These are phyloP conservation scores for Chytridium lagenaria DNA, from an alignment of 371 early-diverging fungal genomes.

Conservation along the genomic window DNA sequence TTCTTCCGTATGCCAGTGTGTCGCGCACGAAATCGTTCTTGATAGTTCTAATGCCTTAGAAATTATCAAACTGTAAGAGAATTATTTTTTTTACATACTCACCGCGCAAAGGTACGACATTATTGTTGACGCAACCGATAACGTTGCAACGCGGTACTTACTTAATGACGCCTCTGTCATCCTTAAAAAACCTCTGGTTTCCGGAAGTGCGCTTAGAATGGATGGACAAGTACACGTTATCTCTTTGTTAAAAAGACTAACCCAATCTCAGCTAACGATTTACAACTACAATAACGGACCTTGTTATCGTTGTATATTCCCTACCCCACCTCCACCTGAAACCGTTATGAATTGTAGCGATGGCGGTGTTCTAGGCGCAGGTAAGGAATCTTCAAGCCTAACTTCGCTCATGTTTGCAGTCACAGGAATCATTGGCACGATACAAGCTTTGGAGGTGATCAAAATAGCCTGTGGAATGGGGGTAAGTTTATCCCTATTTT, in stretches of 20 bases:
- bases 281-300: conserved; percentile 88
- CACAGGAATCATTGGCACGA: conserved; percentile 93
- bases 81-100: background rate
- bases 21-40: conserved; percentile 49
- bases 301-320: conserved; percentile 98
- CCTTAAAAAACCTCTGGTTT: conserved; percentile 84
- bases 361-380: conserved; percentile 97
- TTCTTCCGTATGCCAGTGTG: conserved; percentile 31
- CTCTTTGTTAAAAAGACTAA: background rate
- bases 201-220: conserved; percentile 92
- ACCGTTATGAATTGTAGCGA: conserved; percentile 91
- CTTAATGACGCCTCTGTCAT: conserved; percentile 94
- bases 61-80: conserved; percentile 43
- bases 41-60: conserved; percentile 58
- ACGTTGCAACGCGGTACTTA: conserved; percentile 95
- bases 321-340: conserved; percentile 86
- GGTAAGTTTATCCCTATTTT: no score
- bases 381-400: conserved; percentile 30
- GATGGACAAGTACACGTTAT: conserved; percentile 82
- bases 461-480: conserved; percentile 73
- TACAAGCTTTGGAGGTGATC: conserved; percentile 95
- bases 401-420: conserved; percentile 56
- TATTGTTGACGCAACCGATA: conserved; percentile 97
- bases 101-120: conserved; percentile 75
- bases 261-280: conserved; percentile 71